Conservation (phyloP, 257 asterid genomes). For the Jacaranda mimosifolia region DNA sequence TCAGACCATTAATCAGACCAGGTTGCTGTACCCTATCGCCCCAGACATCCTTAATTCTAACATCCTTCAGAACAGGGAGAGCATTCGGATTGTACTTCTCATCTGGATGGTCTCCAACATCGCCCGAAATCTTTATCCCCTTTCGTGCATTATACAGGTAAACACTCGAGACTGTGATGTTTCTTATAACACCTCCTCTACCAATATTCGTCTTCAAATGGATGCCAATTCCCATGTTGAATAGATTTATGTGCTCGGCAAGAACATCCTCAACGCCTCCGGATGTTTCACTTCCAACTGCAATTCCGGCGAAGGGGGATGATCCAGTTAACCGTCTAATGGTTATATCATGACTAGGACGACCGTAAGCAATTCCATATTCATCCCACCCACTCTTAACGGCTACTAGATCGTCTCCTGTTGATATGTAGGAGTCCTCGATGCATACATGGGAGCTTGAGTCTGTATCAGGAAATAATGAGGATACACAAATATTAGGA, state of each 20-base stretch:
- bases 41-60: conserved; percentile 74
- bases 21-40: conserved; percentile 80
- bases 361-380: conserved; percentile 63
- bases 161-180: conserved; percentile 73
- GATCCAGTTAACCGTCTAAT: conserved; percentile 79
- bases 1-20: conserved; percentile 74
- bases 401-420: conserved; percentile 66
- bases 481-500: not conserved
- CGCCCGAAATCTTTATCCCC: conserved; percentile 82
- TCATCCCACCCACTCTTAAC: conserved; percentile 77
- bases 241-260: conserved; percentile 80
- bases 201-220: conserved; percentile 86
- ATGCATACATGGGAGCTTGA: conserved; percentile 76
- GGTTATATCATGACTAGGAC: conserved; percentile 55
- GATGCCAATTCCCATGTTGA: conserved; percentile 75
- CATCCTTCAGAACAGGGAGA: conserved; percentile 71
- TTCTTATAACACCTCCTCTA: conserved; percentile 80
- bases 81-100: conserved; percentile 69
- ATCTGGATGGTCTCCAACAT: conserved; percentile 90
- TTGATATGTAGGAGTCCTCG: conserved; percentile 67
- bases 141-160: conserved; percentile 67
- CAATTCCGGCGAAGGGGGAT: conserved; percentile 84
- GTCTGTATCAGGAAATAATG: conserved; percentile 54
- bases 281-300: conserved; percentile 92
- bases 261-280: conserved; percentile 76